These are phyloP conservation scores for Wakefieldia striispora DNA, from an alignment of 768 basidiomycete genomes.

Conservation along the genomic window DNA sequence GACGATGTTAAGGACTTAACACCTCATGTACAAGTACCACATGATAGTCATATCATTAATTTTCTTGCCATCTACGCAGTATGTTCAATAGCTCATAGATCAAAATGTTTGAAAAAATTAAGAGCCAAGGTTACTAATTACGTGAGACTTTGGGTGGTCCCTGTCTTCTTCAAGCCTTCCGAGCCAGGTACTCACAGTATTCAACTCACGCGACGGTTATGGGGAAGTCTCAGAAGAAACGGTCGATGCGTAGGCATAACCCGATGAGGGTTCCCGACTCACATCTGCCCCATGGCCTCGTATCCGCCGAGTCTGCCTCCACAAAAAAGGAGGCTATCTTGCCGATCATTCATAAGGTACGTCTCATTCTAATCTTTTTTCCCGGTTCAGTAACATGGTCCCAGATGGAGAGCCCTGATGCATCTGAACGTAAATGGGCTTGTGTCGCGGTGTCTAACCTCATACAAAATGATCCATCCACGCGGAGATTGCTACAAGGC, in stretches of 20 bases:
- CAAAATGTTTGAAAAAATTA: too few species aligned
- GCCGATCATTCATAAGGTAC: constrained; percentile 89
- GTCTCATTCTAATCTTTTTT: constrained; percentile 3
- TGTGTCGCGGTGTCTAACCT: constrained; percentile 95
- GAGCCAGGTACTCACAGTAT: background rate
- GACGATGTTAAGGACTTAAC: constrained; percentile 8
- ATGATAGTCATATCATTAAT: constrained; percentile 22
- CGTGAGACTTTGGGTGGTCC: background rate
- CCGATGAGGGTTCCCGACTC: constrained; percentile 92
- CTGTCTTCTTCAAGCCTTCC: too few species aligned
- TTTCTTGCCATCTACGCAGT: background rate
- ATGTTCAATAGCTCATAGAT: too few species aligned
- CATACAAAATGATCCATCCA: constrained; percentile 93
- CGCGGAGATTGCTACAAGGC: constrained; percentile 83
- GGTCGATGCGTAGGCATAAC: constrained; percentile 82
- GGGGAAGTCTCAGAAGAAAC: constrained; percentile 94
- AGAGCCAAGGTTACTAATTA: background rate
- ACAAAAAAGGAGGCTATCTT: constrained; percentile 76
- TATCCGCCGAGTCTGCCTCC: constrained; percentile 67
- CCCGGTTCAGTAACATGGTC: constrained; percentile 1
- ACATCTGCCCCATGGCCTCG: constrained; percentile 81
- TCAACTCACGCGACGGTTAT: constrained; percentile 39
- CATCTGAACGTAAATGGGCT: constrained; percentile 87
- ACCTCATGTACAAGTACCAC: constrained; percentile 17
- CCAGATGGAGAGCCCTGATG: constrained; percentile 76